These are phyloP conservation scores for Penium margaritaceum DNA, from an alignment of 139 green algal genomes.

Conservation along the genomic window DNA sequence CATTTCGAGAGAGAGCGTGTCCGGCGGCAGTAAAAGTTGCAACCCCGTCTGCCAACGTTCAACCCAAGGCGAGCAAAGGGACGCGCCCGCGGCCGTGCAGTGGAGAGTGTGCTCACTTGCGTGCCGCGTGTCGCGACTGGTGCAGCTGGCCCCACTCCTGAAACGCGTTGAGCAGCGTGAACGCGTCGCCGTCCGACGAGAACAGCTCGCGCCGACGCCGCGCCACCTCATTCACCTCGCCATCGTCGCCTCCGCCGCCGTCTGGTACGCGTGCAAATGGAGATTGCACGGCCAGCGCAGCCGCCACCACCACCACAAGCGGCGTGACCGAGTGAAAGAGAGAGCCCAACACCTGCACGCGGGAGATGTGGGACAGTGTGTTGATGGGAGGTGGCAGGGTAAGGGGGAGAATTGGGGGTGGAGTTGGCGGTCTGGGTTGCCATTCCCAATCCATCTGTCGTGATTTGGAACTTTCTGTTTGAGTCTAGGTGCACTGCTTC, in stretches of 20 bases:
- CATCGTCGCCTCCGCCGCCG: slow-evolving; percentile 9
- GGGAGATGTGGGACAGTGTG: no score
- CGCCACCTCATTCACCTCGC: no score
- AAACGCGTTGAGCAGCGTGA: slow-evolving; percentile 25
- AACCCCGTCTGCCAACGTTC: background rate
- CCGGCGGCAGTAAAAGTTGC: background rate
- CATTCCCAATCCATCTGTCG: no score
- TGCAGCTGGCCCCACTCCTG: slow-evolving; percentile 21
- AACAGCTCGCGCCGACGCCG: background rate
- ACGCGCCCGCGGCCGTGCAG: background rate
- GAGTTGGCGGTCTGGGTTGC: no score
- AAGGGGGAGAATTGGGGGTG: no score
- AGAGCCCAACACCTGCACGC: slow-evolving; percentile 38
- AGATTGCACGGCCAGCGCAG: slow-evolving; percentile 36
- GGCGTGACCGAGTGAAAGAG: slow-evolving; percentile 28
- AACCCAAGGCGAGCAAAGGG: no score
- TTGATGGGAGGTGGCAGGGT: no score
- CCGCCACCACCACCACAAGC: slow-evolving; percentile 13
- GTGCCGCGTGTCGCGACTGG: background rate
- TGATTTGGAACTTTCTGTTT: no score
- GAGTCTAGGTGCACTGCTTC: no score
- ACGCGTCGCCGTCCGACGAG: slow-evolving; percentile 21
- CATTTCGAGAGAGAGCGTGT: background rate
- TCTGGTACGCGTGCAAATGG: slow-evolving; percentile 26
- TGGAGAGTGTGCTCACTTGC: background rate